Conservation (phyloP, 192 early-diverging fungal genomes). For the Geranomyces michiganensis region DNA sequence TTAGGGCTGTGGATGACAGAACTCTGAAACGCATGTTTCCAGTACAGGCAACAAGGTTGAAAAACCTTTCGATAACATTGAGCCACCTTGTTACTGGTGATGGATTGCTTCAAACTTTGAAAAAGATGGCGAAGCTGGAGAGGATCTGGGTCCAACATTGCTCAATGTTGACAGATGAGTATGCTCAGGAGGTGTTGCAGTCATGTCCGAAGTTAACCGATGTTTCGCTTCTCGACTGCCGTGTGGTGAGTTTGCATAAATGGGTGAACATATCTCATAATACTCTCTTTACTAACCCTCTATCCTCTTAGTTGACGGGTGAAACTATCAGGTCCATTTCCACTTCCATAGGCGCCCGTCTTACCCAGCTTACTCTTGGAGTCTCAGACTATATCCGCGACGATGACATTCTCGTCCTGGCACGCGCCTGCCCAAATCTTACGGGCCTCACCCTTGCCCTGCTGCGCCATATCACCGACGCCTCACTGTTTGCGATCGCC, state of each 20-base stretch:
- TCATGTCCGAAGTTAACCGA: slow-evolving; percentile 22
- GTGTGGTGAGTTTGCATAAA: slow-evolving; percentile 6
- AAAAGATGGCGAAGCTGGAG: slow-evolving; percentile 11
- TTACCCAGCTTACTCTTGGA: slow-evolving; percentile 41
- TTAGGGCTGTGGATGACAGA: slow-evolving; percentile 12
- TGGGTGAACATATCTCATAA: not conserved
- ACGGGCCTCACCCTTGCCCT: slow-evolving; percentile 34
- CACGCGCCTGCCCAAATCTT: slow-evolving; percentile 25
- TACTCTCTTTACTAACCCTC: no score
- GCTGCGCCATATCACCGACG: slow-evolving; percentile 45
- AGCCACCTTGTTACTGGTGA: slow-evolving; percentile 1
- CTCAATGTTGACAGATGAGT: slow-evolving; percentile 18
- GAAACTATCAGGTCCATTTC: not conserved
- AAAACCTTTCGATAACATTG: slow-evolving; percentile 21
- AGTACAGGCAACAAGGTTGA: not conserved
- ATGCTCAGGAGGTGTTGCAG: not conserved
- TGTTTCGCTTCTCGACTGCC: slow-evolving; percentile 28
- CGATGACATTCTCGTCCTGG: slow-evolving; percentile 35
- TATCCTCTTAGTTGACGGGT: slow-evolving; percentile 9
- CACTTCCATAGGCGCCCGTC: slow-evolving; percentile 20
- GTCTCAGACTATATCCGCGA: slow-evolving; percentile 42
- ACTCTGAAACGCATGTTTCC: slow-evolving; percentile 15
- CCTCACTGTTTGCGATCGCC: slow-evolving; percentile 31
- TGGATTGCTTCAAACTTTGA: slow-evolving; percentile 9
- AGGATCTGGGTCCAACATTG: slow-evolving; percentile 29